Base-by-base conservation (phyloP, 1,284 basidiomycete genomes). In the Tetrapyrgos nigripes region DNA sequence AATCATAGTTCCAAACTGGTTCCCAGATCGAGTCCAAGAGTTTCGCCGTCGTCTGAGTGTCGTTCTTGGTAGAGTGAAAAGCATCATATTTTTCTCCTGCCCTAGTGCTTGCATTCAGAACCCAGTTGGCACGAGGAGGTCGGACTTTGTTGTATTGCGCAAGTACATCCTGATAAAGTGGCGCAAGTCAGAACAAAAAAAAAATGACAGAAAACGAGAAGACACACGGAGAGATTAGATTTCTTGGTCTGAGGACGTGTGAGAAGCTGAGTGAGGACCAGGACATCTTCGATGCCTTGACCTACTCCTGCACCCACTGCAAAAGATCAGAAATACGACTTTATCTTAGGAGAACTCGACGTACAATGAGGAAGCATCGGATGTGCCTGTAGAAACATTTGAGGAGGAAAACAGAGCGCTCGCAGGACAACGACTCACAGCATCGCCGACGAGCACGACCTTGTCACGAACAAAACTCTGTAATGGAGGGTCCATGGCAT, bases 241-340 rank as follows among this genome's bases (percentile, higher is more conserved):
- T 66, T 57, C 21, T 72, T 77, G 4, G 82, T 79, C 57, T 73
- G 67, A 1, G 82, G 77, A 62, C 83, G 79, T 2, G 70, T 64
- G 2, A 89, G 78, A 9, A 89, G 72, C 24, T 74, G 70, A 45
- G 78, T 78, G 13, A 89, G 72, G 10, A 83, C 69, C 44, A 80
- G 80, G 0, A 82, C 82, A 62, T 88, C 86, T 65, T 89, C 87
- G 46, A 88, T 76, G 0, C 84, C 86, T 70, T 88, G 86, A 1
- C 85, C 84, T 13, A 84, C 84, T 13, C 86, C 86, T 0, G 84
- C 80, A 1, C 86, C 85, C n/a, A 87, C 73, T 66, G 86, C 84
- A 31, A 21, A 35, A 33, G 13, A 17, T 28, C 14, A 27, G 48
- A n/a, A 24, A 28, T 24, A 19, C 19, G 10, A 50, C 23, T n/a